Evolutionary conservation across 495 filamentous ascomycete genomes (phyloP), one percentile per base, ranked within the genome.

Genomic region (Penicillium lagena): DNA sequence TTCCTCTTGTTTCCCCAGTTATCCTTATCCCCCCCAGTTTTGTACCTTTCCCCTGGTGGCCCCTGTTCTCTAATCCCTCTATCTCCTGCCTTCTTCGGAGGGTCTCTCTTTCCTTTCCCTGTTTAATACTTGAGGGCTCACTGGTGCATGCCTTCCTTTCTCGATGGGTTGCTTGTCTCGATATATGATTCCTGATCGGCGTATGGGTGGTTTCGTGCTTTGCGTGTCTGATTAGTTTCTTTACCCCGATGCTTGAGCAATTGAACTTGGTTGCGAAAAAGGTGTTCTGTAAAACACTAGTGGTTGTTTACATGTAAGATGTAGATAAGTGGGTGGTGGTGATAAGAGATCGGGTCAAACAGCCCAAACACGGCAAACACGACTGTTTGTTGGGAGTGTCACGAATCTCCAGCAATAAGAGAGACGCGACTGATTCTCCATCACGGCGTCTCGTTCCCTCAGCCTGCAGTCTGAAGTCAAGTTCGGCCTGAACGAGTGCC

Each of bases 91-190:
- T 50, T 41, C 37, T 52, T 56, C 48, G 46, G 39, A 46, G 51
- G 35, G 41, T 29, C 10, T n/a, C 2, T 14, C 13, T 14, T 40
- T 40, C 13, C 44, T 46, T 60, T 60, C 57, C 57, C 52, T 60
- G 57, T 60, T 38, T 55, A 60, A 55, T 60, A 60, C 51, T 60
- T 60, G 46, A 52, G 54, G 51, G 50, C 43, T 43, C 48, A 40
- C 22, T 30, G 57, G 51, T 58, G 51, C 49, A 52, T 58, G 52
- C 43, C 45, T 43, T 54, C 37, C 35, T 40, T 15, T 45, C 43
- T 27, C 34, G 22, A 22, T 22, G 54, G 54, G 39, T 54, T 60
- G 57, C 57, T 60, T 54, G 43, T 53, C 27, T 50, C 41, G 54
- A 42, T 55, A 55, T 45, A 58, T 58, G 57, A 52, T 52, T 54